Conservation (phyloP, 148 eudicot genomes). For the Rheum nobile region DNA sequence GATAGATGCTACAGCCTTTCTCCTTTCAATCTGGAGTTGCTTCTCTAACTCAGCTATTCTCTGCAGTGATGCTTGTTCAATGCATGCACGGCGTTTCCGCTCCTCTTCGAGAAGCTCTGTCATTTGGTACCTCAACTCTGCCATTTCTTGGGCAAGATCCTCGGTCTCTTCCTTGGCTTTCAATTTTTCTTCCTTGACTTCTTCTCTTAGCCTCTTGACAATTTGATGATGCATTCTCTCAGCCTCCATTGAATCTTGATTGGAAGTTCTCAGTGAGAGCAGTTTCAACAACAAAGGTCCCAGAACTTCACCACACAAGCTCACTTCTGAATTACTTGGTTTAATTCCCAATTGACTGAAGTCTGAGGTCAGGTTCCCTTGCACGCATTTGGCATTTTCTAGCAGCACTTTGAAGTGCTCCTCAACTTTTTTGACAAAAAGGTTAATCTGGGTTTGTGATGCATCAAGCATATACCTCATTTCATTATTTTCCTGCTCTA, state of each 20-base stretch:
- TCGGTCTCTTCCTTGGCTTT: slow-evolving; percentile 80
- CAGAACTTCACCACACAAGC: slow-evolving; percentile 23
- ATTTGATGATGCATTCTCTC: slow-evolving; percentile 26
- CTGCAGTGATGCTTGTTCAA: slow-evolving; percentile 64
- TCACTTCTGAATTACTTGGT: slow-evolving; percentile 1
- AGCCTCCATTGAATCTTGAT: slow-evolving; percentile 18
- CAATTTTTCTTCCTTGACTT: slow-evolving; percentile 43
- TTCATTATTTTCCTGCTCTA: slow-evolving; percentile 40
- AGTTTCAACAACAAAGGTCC: slow-evolving; percentile 28
- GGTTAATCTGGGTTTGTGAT: slow-evolving; percentile 23
- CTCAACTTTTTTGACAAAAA: slow-evolving; percentile 25
- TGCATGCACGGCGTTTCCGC: slow-evolving; percentile 52
- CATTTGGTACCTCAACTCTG: slow-evolving; percentile 70
- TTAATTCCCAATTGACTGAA: slow-evolving; percentile 8
- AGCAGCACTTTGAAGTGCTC: slow-evolving; percentile 21
- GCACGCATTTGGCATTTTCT: not conserved
- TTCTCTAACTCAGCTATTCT: slow-evolving; percentile 76
- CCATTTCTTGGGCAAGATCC: slow-evolving; percentile 90
- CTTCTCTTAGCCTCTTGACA: slow-evolving; percentile 49
- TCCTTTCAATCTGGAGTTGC: slow-evolving; percentile 24
- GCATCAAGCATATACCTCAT: slow-evolving; percentile 23
- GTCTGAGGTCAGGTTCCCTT: not conserved
- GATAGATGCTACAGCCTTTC: slow-evolving; percentile 11
- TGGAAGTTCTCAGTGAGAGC: slow-evolving; percentile 18
- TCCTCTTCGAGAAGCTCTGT: slow-evolving; percentile 72